A percentile compares a stretch with the other conserved stretches of the same genome.
phyloP scores from a whole-genome alignment of 106 monocot genomes.

The Triglochin maritima region DNA sequence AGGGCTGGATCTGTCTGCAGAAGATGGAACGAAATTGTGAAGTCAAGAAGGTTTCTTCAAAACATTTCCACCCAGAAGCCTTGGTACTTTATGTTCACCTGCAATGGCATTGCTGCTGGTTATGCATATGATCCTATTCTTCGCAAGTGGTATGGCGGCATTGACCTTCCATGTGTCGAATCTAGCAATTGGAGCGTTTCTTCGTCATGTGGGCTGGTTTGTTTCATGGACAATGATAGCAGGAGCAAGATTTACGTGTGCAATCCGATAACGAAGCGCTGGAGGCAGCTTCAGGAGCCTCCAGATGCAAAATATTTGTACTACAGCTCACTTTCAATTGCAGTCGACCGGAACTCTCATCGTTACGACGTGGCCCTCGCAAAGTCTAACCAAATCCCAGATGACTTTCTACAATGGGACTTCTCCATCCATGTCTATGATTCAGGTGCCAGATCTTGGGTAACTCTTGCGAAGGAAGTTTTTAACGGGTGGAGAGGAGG shows the following conservation, averaged over 20 bases:
- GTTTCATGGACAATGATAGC: constrained; percentile 80
- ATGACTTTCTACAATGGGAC: constrained; percentile 71
- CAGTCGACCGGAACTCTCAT: constrained; percentile 28
- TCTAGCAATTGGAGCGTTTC: constrained; percentile 68
- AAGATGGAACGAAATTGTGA: constrained; percentile 60
- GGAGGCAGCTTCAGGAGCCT: constrained; percentile 46
- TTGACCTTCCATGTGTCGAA: constrained; percentile 70
- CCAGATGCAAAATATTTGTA: constrained; percentile 39
- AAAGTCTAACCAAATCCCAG: constrained; percentile 53
- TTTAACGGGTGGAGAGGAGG: constrained; percentile 85
- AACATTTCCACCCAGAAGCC: constrained; percentile 41
- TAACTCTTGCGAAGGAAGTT: constrained; percentile 36
- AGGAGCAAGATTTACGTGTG: constrained; percentile 55
- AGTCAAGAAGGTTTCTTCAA: constrained; percentile 42
- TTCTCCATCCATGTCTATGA: constrained; percentile 64
- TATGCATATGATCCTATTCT: constrained; percentile 65
- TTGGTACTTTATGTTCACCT: constrained; percentile 98
- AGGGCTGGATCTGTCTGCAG: constrained; percentile 65
- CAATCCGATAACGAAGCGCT: constrained; percentile 70
- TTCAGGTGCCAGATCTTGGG: constrained; percentile 38
- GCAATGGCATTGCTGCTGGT: constrained; percentile 32
- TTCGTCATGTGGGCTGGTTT: constrained; percentile 67
- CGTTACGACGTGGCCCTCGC: constrained; percentile 43
- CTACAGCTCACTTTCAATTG: constrained; percentile 64
- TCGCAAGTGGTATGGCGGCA: constrained; percentile 64